These are phyloP conservation scores for Poronia punctata DNA, from an alignment of 495 filamentous ascomycete genomes.

Conservation along the genomic window DNA sequence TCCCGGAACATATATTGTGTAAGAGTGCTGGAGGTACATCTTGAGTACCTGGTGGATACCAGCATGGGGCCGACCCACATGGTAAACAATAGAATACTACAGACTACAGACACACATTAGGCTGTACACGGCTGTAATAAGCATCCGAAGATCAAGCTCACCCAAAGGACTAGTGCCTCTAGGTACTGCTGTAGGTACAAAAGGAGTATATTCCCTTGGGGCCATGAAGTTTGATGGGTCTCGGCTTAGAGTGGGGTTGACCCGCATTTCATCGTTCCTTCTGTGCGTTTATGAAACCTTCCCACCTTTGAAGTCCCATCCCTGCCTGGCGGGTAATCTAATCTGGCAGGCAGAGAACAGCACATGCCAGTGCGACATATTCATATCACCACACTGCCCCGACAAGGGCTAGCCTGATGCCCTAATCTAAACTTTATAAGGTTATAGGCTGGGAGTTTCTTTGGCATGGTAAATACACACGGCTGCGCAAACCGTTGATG, in stretches of 20 bases:
- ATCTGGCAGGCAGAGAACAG: not conserved
- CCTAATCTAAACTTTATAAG: no score
- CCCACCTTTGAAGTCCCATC: no score
- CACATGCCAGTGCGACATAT: not conserved
- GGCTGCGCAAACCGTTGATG: no score
- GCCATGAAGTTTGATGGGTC: slow-evolving; percentile 8
- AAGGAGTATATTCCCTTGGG: not conserved
- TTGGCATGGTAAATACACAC: no score
- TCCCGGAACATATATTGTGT: slow-evolving; percentile 25
- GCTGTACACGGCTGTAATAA: no score
- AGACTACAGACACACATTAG: no score
- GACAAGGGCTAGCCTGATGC: no score
- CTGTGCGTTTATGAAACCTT: slow-evolving; percentile 12
- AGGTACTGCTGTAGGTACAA: not conserved
- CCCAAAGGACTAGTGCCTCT: not conserved
- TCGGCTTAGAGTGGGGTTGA: slow-evolving; percentile 3
- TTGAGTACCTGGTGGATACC: slow-evolving; percentile 13
- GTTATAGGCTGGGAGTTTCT: no score
- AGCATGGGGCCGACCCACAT: no score
- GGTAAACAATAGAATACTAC: no score
- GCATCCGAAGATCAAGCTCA: slow-evolving; percentile 1
- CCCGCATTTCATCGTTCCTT: slow-evolving; percentile 11
- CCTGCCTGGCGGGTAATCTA: slow-evolving; percentile 8
- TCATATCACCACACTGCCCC: no score
- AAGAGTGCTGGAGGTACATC: slow-evolving; percentile 13